phyloP scores from a whole-genome alignment of 768 basidiomycete species.

The Astraeus odoratus region DNA sequence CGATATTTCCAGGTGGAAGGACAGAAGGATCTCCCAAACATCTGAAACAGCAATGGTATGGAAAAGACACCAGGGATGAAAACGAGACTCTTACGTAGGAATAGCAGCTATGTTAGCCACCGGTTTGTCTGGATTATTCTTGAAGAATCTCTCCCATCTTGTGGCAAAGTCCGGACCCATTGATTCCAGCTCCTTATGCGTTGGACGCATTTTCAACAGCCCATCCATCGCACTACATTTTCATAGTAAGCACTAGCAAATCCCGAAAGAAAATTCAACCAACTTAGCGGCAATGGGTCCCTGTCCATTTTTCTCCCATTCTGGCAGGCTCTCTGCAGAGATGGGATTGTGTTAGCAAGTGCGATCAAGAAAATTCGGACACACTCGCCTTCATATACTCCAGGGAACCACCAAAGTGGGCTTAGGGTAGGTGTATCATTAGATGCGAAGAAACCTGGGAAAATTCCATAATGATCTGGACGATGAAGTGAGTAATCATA shows the following conservation, averaged over 20 bases:
- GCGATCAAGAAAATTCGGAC: background rate
- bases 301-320: constrained; percentile 31
- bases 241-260: background rate
- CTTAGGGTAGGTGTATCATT: constrained; percentile 44
- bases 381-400: constrained; percentile 37
- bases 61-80: background rate
- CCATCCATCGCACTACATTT: constrained; percentile 12
- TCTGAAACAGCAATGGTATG: constrained; percentile 12
- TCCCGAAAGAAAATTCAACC: constrained; percentile 3
- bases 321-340: constrained; percentile 9
- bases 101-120: background rate
- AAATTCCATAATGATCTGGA: constrained; percentile 24
- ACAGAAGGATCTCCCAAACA: constrained; percentile 14
- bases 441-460: constrained; percentile 30
- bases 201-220: constrained; percentile 19
- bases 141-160: constrained; percentile 16
- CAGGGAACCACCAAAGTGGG: constrained; percentile 31
- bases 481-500: background rate
- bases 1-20: constrained; percentile 19
- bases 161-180: constrained; percentile 14
- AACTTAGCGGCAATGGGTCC: constrained; percentile 51
- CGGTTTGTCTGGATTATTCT: constrained; percentile 16
- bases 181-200: constrained; percentile 11
- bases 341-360: constrained; percentile 6
- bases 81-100: constrained; percentile 1